Evolutionary conservation across 75 land plant species (phyloP).

Genomic region (Isoetes taiwanensis): DNA sequence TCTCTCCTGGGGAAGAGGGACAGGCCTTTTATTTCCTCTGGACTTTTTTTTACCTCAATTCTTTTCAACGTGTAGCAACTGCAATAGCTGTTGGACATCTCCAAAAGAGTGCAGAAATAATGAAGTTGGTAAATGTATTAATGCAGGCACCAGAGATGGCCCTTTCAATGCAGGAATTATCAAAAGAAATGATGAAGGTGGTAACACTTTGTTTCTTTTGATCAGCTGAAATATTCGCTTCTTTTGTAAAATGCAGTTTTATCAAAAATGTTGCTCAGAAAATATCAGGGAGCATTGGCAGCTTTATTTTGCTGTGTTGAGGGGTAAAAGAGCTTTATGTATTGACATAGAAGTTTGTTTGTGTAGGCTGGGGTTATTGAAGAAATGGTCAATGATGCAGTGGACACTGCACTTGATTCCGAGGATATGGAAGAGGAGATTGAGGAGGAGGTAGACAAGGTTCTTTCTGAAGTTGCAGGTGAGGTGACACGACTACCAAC

Average conservation of each 20-base stretch:
- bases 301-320: not conserved
- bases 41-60: too few species aligned
- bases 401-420: constrained; percentile 70
- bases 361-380: constrained; percentile 91
- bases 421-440: constrained; percentile 94
- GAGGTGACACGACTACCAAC: constrained; percentile 86
- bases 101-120: constrained; percentile 86
- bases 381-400: constrained; percentile 68
- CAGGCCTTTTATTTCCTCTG: too few species aligned
- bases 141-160: constrained; percentile 97
- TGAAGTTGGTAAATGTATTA: constrained; percentile 87
- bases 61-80: constrained; percentile 44
- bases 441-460: constrained; percentile 91
- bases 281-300: too few species aligned
- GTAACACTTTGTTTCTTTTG: too few species aligned
- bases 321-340: not conserved
- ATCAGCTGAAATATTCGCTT: too few species aligned
- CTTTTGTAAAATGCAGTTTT: not conserved
- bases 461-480: constrained; percentile 68
- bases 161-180: constrained; percentile 78
- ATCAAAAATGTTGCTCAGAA: not conserved
- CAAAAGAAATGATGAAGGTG: constrained; percentile 97
- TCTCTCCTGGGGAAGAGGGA: not conserved
- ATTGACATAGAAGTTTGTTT: not conserved
- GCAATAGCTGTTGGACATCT: constrained; percentile 82